These are phyloP conservation scores for Candida succiphila DNA, from an alignment of 805 yeast genomes.

Conservation along the genomic window DNA sequence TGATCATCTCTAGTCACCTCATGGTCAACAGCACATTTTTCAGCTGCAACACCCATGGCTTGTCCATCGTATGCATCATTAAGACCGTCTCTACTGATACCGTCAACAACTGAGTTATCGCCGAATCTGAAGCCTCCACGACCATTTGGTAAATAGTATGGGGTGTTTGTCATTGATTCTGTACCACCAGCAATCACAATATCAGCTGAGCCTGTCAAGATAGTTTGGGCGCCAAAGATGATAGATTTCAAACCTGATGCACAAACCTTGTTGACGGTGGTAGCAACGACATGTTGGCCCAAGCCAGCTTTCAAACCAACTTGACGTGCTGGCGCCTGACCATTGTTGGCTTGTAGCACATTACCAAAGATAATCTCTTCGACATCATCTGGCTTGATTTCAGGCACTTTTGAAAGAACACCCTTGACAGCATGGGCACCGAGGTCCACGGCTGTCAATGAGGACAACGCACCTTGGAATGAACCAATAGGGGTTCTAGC, in stretches of 20 bases:
- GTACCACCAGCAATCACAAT: slow-evolving; percentile 96
- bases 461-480: slow-evolving; percentile 74
- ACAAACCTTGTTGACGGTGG: slow-evolving; percentile 94
- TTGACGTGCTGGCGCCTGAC: slow-evolving; percentile 98
- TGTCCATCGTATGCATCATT: slow-evolving; percentile 80
- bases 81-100: slow-evolving; percentile 86
- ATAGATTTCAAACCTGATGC: slow-evolving; percentile 93
- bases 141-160: slow-evolving; percentile 81
- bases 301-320: slow-evolving; percentile 89
- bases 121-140: slow-evolving; percentile 91
- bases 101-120: slow-evolving; percentile 70
- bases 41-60: slow-evolving; percentile 97
- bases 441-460: slow-evolving; percentile 71
- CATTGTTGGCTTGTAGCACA: slow-evolving; percentile 85
- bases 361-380: slow-evolving; percentile 92
- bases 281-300: slow-evolving; percentile 68
- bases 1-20: slow-evolving; percentile 72
- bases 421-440: slow-evolving; percentile 91
- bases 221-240: slow-evolving; percentile 84
- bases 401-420: slow-evolving; percentile 76
- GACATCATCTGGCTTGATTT: slow-evolving; percentile 64
- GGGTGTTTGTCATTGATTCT: slow-evolving; percentile 94
- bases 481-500: slow-evolving; percentile 97
- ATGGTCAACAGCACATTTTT: slow-evolving; percentile 87
- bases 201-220: slow-evolving; percentile 81